Evolutionary conservation across 139 green algal species (phyloP).

Genomic region (Eudorina sp.): DNA sequence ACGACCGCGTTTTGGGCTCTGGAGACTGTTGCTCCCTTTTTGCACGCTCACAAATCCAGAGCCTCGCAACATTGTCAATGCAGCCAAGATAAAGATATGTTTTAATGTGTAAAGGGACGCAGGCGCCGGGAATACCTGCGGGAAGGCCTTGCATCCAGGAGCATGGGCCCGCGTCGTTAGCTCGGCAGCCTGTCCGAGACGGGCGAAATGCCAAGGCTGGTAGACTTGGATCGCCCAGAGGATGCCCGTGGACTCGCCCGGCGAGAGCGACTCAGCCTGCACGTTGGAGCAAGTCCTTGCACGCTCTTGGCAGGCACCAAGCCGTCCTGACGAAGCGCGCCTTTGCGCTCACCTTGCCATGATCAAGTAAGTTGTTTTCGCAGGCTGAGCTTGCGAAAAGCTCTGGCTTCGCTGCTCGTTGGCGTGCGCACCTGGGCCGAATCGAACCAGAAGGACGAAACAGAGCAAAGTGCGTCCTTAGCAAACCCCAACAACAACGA

Average conservation of each 20-base stretch:
- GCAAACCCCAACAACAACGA: background rate
- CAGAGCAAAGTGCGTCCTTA: background rate
- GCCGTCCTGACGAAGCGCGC: no score
- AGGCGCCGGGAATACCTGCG: no score
- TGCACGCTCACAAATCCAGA: background rate
- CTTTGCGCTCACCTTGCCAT: no score
- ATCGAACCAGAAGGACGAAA: background rate
- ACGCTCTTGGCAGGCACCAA: no score
- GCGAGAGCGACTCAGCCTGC: background rate
- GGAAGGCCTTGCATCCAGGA: no score
- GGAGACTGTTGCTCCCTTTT: background rate
- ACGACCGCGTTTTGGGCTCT: no score
- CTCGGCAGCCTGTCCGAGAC: background rate
- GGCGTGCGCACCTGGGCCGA: background rate
- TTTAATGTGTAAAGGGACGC: background rate
- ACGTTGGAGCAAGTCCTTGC: background rate
- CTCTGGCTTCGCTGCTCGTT: background rate
- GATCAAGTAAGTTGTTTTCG: background rate
- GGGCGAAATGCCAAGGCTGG: background rate
- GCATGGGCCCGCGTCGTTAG: background rate
- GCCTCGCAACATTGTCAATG: background rate
- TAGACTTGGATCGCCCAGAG: constrained; percentile 7
- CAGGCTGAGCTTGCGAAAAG: background rate
- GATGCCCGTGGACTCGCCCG: background rate
- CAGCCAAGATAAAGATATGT: background rate